Evolutionary conservation across 768 basidiomycete genomes (phyloP).

Genomic region (Kwoniella mangroviensis): DNA sequence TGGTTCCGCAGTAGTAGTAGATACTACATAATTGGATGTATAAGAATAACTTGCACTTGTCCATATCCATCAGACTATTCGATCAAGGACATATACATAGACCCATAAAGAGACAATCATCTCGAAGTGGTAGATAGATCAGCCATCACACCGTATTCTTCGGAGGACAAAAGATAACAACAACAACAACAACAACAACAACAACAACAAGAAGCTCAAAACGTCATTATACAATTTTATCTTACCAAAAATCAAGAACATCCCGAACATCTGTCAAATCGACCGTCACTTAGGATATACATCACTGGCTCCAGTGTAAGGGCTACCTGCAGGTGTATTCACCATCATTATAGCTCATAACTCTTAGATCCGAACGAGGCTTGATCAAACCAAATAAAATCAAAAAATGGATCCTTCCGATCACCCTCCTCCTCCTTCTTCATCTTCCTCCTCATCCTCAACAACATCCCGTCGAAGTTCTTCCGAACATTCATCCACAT

Average conservation of each 20-base stretch:
- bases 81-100: neutral
- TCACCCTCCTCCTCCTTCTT: neutral
- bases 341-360: too few relatives aligned
- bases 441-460: constrained; percentile 2
- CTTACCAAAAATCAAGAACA: too few relatives aligned
- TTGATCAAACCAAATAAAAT: neutral
- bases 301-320: too few relatives aligned
- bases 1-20: neutral
- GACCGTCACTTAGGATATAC: too few relatives aligned
- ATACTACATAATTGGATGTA: too few relatives aligned
- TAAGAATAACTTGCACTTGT: too few relatives aligned
- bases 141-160: neutral
- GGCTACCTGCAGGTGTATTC: too few relatives aligned
- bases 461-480: neutral
- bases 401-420: neutral
- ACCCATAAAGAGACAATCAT: neutral
- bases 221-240: too few relatives aligned
- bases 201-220: too few relatives aligned
- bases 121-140: neutral
- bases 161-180: neutral
- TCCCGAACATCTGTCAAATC: too few relatives aligned
- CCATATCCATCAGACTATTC: too few relatives aligned
- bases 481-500: constrained; percentile 8
- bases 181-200: constrained; percentile 1
- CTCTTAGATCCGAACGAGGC: too few relatives aligned